phyloP scores from a whole-genome alignment of 2,329 filamentous ascomycete species.

The Botrytis hyacinthi region DNA sequence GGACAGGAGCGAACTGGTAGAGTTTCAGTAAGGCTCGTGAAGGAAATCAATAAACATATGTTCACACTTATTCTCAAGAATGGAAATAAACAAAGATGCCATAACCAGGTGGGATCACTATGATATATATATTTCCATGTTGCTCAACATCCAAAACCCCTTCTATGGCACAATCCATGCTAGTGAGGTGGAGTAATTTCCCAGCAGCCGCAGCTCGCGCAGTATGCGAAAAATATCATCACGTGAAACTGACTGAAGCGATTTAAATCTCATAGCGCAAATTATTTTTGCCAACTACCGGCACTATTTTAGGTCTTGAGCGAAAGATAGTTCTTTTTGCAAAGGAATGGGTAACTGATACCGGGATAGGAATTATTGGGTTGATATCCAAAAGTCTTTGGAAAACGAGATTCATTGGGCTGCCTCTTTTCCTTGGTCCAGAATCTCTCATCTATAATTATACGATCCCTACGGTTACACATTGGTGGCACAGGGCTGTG shows the following conservation, averaged over 20 bases:
- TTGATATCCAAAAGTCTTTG: not conserved
- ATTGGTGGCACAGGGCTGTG: not conserved
- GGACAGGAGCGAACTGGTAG: not conserved
- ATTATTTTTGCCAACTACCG: not conserved
- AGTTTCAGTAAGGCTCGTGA: not conserved
- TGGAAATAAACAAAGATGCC: not conserved
- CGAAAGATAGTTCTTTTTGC: not conserved
- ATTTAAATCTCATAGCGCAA: not conserved
- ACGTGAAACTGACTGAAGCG: slow-evolving; percentile 6
- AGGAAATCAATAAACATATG: not conserved
- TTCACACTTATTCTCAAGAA: not conserved
- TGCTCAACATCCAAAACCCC: slow-evolving; percentile 2
- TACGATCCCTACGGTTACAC: not conserved
- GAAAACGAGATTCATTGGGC: not conserved
- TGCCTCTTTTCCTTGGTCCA: not conserved
- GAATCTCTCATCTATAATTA: not conserved
- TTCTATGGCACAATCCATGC: slow-evolving; percentile 7
- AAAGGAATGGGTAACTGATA: not conserved
- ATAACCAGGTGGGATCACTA: not conserved
- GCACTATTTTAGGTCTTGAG: not conserved
- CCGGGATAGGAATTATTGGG: not conserved
- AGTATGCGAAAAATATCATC: slow-evolving; percentile 2
- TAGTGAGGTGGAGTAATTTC: slow-evolving; percentile 14
- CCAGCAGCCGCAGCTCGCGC: slow-evolving; percentile 12
- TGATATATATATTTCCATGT: slow-evolving; percentile 2